Conservation (phyloP, 2,329 filamentous ascomycete species). For the Ascochyta pisi region DNA sequence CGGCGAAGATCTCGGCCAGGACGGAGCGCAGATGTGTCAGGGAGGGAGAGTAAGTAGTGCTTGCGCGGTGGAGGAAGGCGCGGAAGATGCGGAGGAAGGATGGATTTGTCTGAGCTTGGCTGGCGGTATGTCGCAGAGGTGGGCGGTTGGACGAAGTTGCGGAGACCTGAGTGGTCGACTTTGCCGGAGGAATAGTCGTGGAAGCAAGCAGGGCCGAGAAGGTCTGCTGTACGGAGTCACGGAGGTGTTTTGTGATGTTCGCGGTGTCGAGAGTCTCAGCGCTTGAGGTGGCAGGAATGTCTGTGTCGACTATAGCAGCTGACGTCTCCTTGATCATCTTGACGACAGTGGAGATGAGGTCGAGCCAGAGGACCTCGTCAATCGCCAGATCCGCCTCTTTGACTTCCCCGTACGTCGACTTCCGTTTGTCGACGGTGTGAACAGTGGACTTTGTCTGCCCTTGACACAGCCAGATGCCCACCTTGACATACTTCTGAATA, state of each 20-base stretch:
- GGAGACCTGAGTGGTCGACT: slow-evolving; percentile 28
- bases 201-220: slow-evolving; percentile 86
- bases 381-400: slow-evolving; percentile 64
- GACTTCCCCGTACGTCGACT: slow-evolving; percentile 50
- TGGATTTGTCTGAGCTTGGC: slow-evolving; percentile 57
- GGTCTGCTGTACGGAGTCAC: slow-evolving; percentile 83
- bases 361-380: slow-evolving; percentile 71
- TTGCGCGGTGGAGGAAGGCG: slow-evolving; percentile 84
- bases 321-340: slow-evolving; percentile 57
- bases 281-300: slow-evolving; percentile 32
- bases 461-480: slow-evolving; percentile 96
- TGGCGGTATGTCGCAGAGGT: slow-evolving; percentile 28
- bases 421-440: slow-evolving; percentile 48
- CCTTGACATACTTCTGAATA: slow-evolving; percentile 86
- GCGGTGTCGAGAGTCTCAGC: slow-evolving; percentile 58
- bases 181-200: slow-evolving; percentile 54
- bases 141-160: slow-evolving; percentile 23
- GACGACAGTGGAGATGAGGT: slow-evolving; percentile 68
- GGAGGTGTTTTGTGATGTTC: slow-evolving; percentile 71
- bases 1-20: slow-evolving; percentile 87
- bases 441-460: slow-evolving; percentile 72
- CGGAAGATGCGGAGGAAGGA: slow-evolving; percentile 89
- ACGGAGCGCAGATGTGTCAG: slow-evolving; percentile 86
- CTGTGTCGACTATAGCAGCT: slow-evolving; percentile 55
- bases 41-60: slow-evolving; percentile 76